Conservation (phyloP, 257 asterid genomes). For the Petunia axillaris region DNA sequence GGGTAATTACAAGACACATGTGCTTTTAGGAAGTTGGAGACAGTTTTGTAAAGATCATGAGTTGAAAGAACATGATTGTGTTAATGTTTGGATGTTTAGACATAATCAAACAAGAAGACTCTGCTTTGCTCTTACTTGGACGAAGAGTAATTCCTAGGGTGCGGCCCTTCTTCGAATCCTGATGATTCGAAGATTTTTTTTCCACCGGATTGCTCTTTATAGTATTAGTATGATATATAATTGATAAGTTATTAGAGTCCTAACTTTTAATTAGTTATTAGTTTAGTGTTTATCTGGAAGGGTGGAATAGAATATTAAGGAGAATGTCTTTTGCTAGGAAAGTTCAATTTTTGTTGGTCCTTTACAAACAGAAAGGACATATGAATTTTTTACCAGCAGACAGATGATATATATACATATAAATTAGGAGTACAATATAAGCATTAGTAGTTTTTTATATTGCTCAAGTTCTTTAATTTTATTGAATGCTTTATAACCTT, state of each 20-base stretch:
- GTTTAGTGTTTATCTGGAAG: too few species aligned
- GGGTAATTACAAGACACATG: slow-evolving; percentile 20
- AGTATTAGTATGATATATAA: too few species aligned
- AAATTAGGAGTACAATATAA: neutral
- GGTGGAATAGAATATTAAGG: too few species aligned
- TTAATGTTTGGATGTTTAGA: slow-evolving; percentile 26
- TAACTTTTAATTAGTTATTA: too few species aligned
- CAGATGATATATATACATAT: neutral
- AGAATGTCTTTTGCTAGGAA: neutral
- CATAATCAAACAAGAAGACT: neutral
- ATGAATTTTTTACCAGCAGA: neutral
- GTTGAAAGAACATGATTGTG: neutral
- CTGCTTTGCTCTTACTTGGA: slow-evolving; percentile 22
- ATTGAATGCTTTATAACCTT: neutral
- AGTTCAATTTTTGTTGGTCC: slow-evolving; percentile 10
- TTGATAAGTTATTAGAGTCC: too few species aligned
- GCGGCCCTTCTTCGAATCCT: too few species aligned
- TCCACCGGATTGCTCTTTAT: too few species aligned
- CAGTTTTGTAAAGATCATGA: neutral
- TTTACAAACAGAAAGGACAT: neutral
- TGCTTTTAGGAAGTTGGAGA: neutral
- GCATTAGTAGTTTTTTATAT: neutral
- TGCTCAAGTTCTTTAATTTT: neutral
- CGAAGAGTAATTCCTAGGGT: neutral
- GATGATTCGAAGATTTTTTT: too few species aligned